Evolutionary conservation across 371 early-diverging fungal species (phyloP), one percentile per base, ranked within the genome.

Genomic region (Mucor piriformis): DNA sequence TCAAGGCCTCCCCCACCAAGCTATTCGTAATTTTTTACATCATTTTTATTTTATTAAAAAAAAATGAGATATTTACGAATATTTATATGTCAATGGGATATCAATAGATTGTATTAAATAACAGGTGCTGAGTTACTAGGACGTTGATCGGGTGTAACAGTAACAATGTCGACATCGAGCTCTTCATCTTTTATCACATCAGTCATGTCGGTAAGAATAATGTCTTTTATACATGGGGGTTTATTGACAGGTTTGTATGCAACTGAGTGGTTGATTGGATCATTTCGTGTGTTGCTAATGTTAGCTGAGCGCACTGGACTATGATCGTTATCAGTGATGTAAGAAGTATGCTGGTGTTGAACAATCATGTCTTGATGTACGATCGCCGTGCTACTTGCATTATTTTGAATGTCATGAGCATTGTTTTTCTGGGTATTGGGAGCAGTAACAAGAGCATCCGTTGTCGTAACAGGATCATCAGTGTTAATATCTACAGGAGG

Each of bases 1-100:
- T 3, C 50, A 24, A 40, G 50, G 33, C 43, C 54, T 3, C 62
- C 62, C 25, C 61, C 62, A 18, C 62, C 62, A 15, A 37, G 51
- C 25, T 62, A 62, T 21, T 56, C 56, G 2, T 62, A 46, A 32
- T 44, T 32, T 16, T 16, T 32, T 18, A 7, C 32, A 12, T 50
- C 29, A 5, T 50, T 50, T 29, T 32, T 51, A 23, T 21, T 37
- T 51, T 34, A 21, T 29, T 35, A 8, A 51, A 37, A 35, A 35
- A 21, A 51, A 37, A 34, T 12, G 40, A 5, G 40, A n/a, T n/a
- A n/a, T n/a, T n/a, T n/a, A n/a, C n/a, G n/a, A n/a, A n/a, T n/a
- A n/a, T n/a, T n/a, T n/a, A n/a, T n/a, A n/a, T n/a, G n/a, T n/a
- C n/a, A n/a, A n/a, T n/a, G n/a, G n/a, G n/a, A n/a, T n/a, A n/a